phyloP scores from a whole-genome alignment of 2,329 filamentous ascomycete species.

The Trichoderma aggressivum region DNA sequence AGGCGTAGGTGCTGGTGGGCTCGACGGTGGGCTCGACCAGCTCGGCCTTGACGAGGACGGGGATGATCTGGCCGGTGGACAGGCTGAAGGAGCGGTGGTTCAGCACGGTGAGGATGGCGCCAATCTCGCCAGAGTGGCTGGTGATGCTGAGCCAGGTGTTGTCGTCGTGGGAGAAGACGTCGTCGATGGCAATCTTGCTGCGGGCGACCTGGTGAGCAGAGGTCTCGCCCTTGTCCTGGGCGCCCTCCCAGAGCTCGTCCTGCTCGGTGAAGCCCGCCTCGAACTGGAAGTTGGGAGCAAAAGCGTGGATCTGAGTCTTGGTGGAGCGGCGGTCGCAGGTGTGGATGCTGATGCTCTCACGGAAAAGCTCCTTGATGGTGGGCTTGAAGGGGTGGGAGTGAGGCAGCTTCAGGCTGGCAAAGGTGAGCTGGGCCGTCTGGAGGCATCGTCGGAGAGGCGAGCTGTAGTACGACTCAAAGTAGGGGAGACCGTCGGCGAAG shows the following conservation, averaged over 20 bases:
- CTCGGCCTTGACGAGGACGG: conserved; percentile 61
- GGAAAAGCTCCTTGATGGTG: conserved; percentile 60
- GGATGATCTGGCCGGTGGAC: conserved; percentile 65
- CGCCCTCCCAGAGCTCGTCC: conserved; percentile 44
- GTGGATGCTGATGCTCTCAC: conserved; percentile 65
- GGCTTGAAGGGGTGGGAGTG: conserved; percentile 51
- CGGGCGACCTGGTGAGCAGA: conserved; percentile 46
- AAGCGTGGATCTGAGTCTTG: conserved; percentile 49
- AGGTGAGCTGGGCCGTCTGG: conserved; percentile 61
- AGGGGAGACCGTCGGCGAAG: conserved; percentile 54
- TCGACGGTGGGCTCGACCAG: conserved; percentile 31
- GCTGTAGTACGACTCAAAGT: conserved; percentile 62
- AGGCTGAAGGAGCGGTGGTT: conserved; percentile 60
- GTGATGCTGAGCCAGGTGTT: conserved; percentile 58
- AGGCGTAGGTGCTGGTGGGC: conserved; percentile 31
- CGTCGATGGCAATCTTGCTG: conserved; percentile 50
- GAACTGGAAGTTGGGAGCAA: conserved; percentile 53
- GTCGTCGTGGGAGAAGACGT: conserved; percentile 52
- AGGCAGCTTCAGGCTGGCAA: conserved; percentile 51
- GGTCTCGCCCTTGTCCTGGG: conserved; percentile 43
- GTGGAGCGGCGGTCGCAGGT: conserved; percentile 63
- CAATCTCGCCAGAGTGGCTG: conserved; percentile 58
- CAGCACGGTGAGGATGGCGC: conserved; percentile 50
- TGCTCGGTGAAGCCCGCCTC: conserved; percentile 60
- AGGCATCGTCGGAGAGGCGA: conserved; percentile 62